Percentiles rank a stretch among this genome's conserved stretches.
phyloP scores from a whole-genome alignment of 2,329 filamentous ascomycete genomes.

The Fusarium duplospermum region DNA sequence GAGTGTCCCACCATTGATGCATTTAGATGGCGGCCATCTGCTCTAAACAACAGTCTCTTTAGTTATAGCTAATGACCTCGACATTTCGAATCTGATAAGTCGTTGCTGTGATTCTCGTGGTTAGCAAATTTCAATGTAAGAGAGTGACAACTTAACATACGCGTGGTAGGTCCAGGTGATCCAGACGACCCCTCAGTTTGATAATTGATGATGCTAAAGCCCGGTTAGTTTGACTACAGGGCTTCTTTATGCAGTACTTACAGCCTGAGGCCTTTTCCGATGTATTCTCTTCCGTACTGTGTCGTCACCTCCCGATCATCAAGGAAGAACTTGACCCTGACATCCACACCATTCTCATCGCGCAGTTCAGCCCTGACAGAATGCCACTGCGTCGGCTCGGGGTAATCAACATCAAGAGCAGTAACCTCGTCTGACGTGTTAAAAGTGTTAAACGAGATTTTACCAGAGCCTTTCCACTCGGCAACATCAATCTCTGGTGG shows the following conservation, averaged over 20 bases:
- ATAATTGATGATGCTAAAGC: slow-evolving; percentile 27
- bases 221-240: background rate
- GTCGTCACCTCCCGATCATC: slow-evolving; percentile 29
- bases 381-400: slow-evolving; percentile 24
- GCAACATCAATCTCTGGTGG: slow-evolving; percentile 35
- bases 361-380: slow-evolving; percentile 32
- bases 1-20: background rate
- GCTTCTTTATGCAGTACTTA: background rate
- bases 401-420: slow-evolving; percentile 25
- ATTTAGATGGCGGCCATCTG: background rate
- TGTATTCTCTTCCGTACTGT: slow-evolving; percentile 30
- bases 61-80: slow-evolving; percentile 32
- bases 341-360: slow-evolving; percentile 30
- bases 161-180: slow-evolving; percentile 19
- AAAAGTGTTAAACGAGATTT: slow-evolving; percentile 37
- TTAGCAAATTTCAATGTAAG: background rate
- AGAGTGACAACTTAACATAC: background rate
- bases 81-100: slow-evolving; percentile 31
- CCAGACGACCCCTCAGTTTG: slow-evolving; percentile 34
- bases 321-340: slow-evolving; percentile 36
- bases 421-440: slow-evolving; percentile 29
- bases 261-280: slow-evolving; percentile 27
- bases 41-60: background rate
- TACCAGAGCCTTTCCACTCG: slow-evolving; percentile 32
- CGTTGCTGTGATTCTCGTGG: background rate